Evolutionary conservation across 192 early-diverging fungal species (phyloP).

Genomic region (Backusella westeae): DNA sequence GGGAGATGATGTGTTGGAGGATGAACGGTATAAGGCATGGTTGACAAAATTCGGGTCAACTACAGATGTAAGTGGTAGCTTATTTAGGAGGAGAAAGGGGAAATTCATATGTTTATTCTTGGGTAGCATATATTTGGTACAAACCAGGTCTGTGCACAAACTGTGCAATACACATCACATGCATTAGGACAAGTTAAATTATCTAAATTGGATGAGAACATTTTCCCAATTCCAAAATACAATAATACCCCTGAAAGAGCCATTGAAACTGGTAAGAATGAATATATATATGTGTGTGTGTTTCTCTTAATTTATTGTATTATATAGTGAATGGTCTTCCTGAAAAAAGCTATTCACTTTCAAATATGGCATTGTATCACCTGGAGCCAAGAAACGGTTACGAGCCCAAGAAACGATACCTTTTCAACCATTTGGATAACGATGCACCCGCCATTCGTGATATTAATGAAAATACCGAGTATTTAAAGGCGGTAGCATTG

Average conservation of each 20-base stretch:
- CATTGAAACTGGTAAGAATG: conserved; percentile 6
- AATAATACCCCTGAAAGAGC: conserved; percentile 36
- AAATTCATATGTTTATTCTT: background rate
- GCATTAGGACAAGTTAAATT: conserved; percentile 64
- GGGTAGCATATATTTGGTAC: conserved; percentile 71
- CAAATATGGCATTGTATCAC: conserved; percentile 50
- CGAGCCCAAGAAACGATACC: conserved; percentile 32
- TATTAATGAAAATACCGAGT: conserved; percentile 33
- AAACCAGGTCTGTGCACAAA: conserved; percentile 61
- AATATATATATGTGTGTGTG: background rate
- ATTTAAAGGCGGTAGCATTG: conserved; percentile 31
- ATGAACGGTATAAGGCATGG: conserved; percentile 69
- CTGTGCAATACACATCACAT: conserved; percentile 64
- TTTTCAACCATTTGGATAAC: conserved; percentile 24
- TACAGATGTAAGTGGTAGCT: conserved; percentile 45
- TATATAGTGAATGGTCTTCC: conserved; percentile 12
- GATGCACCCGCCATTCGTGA: conserved; percentile 12
- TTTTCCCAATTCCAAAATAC: conserved; percentile 75
- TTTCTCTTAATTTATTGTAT: background rate
- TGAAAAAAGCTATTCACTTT: conserved; percentile 10
- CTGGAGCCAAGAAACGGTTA: conserved; percentile 64
- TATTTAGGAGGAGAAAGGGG: too few relatives aligned
- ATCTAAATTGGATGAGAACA: conserved; percentile 56
- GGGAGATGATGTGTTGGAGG: conserved; percentile 60
- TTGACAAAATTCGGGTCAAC: conserved; percentile 65